A percentile compares a stretch with the other conserved stretches of the same genome.
Conservation (phyloP, 1,139 yeast genomes). For the Candida labiduridarum region DNA sequence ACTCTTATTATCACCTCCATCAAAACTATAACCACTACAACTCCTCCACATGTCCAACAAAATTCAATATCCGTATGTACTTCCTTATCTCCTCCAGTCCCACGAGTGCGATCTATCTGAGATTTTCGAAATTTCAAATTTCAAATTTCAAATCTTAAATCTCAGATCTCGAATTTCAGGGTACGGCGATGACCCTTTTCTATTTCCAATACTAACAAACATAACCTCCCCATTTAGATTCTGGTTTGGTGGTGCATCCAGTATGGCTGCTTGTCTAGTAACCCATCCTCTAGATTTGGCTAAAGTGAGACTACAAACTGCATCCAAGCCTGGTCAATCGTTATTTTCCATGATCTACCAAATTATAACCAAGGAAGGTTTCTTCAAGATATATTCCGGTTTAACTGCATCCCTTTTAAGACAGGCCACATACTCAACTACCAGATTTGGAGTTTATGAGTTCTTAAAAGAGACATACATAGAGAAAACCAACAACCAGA, state of each 20-base stretch:
- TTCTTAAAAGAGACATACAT: constrained; percentile 59
- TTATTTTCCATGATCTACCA: constrained; percentile 61
- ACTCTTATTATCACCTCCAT: not conserved
- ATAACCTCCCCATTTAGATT: constrained; percentile 18
- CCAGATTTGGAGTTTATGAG: constrained; percentile 84
- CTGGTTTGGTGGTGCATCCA: constrained; percentile 64
- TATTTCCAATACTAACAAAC: not conserved
- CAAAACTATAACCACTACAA: not conserved
- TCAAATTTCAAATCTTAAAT: not conserved
- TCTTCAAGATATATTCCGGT: constrained; percentile 73
- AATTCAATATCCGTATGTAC: constrained; percentile 15
- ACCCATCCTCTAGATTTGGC: constrained; percentile 82
- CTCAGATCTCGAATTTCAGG: not conserved
- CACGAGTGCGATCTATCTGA: not conserved
- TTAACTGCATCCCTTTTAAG: constrained; percentile 79
- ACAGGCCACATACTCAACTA: constrained; percentile 87
- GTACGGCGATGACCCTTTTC: not conserved
- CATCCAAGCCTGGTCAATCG: constrained; percentile 61
- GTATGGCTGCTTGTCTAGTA: constrained; percentile 63
- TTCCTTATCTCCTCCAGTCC: not conserved
- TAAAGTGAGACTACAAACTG: constrained; percentile 82
- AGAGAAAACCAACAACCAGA: constrained; percentile 30
- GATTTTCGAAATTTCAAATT: not conserved
- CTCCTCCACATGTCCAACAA: constrained; percentile 1
- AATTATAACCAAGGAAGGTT: constrained; percentile 66